Evolutionary conservation across 768 basidiomycete genomes (phyloP), one percentile per base, ranked within the genome.

Genomic region (Amanita rubescens): DNA sequence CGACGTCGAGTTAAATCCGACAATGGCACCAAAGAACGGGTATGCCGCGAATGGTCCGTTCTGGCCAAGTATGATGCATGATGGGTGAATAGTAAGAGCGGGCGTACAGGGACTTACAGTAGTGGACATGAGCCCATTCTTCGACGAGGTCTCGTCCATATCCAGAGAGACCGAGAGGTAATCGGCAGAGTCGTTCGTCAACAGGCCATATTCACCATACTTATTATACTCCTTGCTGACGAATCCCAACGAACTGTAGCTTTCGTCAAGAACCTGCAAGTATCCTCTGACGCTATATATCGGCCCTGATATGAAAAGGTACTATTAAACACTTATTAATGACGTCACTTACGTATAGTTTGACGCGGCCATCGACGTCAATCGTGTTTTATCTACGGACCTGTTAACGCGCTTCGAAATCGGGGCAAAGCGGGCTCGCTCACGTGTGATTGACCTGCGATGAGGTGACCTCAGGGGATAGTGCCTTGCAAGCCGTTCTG

Each of bases 1-100:
- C 14, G 39, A 42, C 0, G 24, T 34, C 19, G 39, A 33, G 17
- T 17, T 9, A 30, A 33, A 52, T 43, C 53, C 53, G 10, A 12
- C 24, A 17, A 54, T 47, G 12, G 14, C 44, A 38, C 53, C 53
- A 24, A 54, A 54, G 35, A 46, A 54, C 11, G 53, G 44, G 32
- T 46, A 54, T 30, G 53, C 41, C 0, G 53, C 53, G 15, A 48
- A 27, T 35, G 53, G 33, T 27, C 44, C 53, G n/a, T 54, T 54
- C 53, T 54, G 11, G 33, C 27, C 30, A 48, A 39, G 27, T 8
- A 30, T 4, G 27, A 30, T 30, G 27, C 27, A 17, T 17, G 15
- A 42, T 33, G 14, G 9, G 32, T 34, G 24, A 5, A 12, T 19
- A 12, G 33, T 24, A 14, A 20, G 27, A 14, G 9, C 34, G 37